A percentile compares a stretch with the other conserved stretches of the same genome.
Conservation (phyloP, 305 asterid genomes). For the Solanum aculeatissimum region DNA sequence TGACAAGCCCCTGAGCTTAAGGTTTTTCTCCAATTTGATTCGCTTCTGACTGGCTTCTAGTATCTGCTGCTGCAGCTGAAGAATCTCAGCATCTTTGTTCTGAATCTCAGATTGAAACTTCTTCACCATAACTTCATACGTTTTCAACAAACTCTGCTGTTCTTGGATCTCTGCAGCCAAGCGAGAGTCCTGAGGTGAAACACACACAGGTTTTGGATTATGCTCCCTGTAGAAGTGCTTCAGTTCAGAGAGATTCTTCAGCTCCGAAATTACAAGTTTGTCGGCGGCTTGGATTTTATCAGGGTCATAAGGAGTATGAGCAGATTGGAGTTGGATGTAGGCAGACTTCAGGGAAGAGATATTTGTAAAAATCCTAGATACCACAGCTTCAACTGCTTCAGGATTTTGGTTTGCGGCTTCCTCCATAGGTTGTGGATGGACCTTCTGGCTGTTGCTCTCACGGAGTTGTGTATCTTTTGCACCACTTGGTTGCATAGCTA, state of each 20-base stretch:
- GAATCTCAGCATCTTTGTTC: slow-evolving; percentile 83
- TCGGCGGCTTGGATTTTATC: slow-evolving; percentile 97
- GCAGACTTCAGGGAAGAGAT: slow-evolving; percentile 88
- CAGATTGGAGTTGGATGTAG: slow-evolving; percentile 86
- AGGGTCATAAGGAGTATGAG: slow-evolving; percentile 96
- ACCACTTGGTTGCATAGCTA: slow-evolving; percentile 95
- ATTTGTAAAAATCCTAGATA: slow-evolving; percentile 71
- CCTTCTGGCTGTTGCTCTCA: slow-evolving; percentile 92
- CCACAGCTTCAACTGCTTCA: slow-evolving; percentile 81
- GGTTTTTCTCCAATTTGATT: slow-evolving; percentile 86
- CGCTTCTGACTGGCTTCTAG: slow-evolving; percentile 84
- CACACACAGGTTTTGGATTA: slow-evolving; percentile 85
- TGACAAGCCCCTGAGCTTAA: slow-evolving; percentile 90
- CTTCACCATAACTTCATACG: slow-evolving; percentile 97
- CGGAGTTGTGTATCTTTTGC: slow-evolving; percentile 87
- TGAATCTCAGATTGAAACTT: slow-evolving; percentile 96
- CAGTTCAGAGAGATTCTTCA: slow-evolving; percentile 82
- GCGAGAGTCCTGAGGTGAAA: slow-evolving; percentile 92
- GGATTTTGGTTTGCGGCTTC: slow-evolving; percentile 79
- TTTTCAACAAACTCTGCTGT: slow-evolving; percentile 88
- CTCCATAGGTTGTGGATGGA: slow-evolving; percentile 99
- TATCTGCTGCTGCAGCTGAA: slow-evolving; percentile 81
- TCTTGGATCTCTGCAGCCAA: slow-evolving; percentile 97
- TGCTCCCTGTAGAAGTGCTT: slow-evolving; percentile 93
- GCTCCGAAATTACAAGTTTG: slow-evolving; percentile 91